Evolutionary conservation across 23 red algal genomes (phyloP).

Genomic region (Gracilaria gracilis): DNA sequence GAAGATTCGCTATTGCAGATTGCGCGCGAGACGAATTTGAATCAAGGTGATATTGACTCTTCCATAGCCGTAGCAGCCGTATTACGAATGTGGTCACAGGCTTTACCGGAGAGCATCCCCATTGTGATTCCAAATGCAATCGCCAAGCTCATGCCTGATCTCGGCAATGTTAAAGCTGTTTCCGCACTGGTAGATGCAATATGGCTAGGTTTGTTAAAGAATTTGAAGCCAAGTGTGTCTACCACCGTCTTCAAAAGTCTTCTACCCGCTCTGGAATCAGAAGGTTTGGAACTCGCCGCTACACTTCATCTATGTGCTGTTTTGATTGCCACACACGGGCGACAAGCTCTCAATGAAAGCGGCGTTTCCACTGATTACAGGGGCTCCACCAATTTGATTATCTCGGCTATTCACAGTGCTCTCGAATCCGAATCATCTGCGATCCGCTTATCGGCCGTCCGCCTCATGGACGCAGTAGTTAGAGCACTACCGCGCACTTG

Average conservation of each 20-base stretch:
- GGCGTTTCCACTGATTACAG: conserved; percentile 59
- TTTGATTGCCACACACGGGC: conserved; percentile 45
- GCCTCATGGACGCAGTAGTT: conserved; percentile 33
- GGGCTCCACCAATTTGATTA: conserved; percentile 20
- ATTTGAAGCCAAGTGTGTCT: conserved; percentile 59
- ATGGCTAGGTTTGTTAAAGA: conserved; percentile 70
- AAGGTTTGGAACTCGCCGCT: conserved; percentile 28
- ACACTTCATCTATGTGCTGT: conserved; percentile 48
- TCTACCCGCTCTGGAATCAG: conserved; percentile 37
- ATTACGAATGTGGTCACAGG: conserved; percentile 68
- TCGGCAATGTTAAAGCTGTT: conserved; percentile 23
- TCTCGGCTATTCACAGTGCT: conserved; percentile 47
- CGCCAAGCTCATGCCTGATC: conserved; percentile 33
- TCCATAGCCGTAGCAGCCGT: conserved; percentile 64
- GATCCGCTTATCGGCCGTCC: conserved; percentile 38
- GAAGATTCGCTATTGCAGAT: conserved; percentile 56
- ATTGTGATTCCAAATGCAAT: conserved; percentile 47
- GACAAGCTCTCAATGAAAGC: conserved; percentile 57
- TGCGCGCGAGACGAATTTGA: conserved; percentile 26
- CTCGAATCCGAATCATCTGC: conserved; percentile 35
- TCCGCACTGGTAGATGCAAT: conserved; percentile 70
- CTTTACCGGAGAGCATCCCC: conserved; percentile 50
- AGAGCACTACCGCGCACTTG: conserved; percentile 51
- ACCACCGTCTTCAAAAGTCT: conserved; percentile 60
- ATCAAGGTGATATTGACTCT: conserved; percentile 55